Evolutionary conservation across 1,284 basidiomycete species (phyloP).

Genomic region (Erythrobasidium hasegawianum): DNA sequence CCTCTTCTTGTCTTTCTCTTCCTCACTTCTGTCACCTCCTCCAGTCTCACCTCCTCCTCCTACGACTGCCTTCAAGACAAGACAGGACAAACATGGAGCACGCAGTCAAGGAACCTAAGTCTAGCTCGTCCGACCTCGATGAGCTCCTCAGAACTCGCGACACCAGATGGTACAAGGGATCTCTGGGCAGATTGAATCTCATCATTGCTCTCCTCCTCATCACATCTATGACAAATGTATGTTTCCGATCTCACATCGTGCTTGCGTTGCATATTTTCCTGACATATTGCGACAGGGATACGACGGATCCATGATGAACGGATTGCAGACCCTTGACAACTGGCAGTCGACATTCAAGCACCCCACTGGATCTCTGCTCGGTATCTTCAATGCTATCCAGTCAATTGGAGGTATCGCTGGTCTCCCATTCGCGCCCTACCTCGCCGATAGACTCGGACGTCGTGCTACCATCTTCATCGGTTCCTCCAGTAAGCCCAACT

Average conservation of each 20-base stretch:
- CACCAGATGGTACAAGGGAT: slow-evolving; percentile 17
- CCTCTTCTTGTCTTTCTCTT: not conserved
- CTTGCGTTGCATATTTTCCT: too few relatives aligned
- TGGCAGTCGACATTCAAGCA: slow-evolving; percentile 54
- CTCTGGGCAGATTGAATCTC: slow-evolving; percentile 53
- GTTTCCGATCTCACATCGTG: not conserved
- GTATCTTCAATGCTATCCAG: slow-evolving; percentile 70
- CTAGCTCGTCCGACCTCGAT: too few relatives aligned
- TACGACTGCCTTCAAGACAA: too few relatives aligned
- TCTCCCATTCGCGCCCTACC: slow-evolving; percentile 59
- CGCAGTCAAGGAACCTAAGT: not conserved
- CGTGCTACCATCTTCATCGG: slow-evolving; percentile 59
- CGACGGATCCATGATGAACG: slow-evolving; percentile 62
- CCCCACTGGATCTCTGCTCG: slow-evolving; percentile 57
- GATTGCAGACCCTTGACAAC: slow-evolving; percentile 49
- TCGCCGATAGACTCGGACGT: slow-evolving; percentile 61
- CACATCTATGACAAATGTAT: slow-evolving; percentile 60
- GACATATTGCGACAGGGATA: slow-evolving; percentile 50
- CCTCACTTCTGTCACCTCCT: not conserved
- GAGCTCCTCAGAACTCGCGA: slow-evolving; percentile 3
- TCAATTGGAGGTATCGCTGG: slow-evolving; percentile 59
- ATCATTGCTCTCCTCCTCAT: slow-evolving; percentile 60
- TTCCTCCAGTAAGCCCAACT: not conserved
- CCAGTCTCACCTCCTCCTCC: too few relatives aligned
- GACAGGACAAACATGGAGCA: too few relatives aligned